Percentiles rank a stretch among this genome's conserved stretches.
These are phyloP conservation scores for Parsonsia alboflavescens DNA, from an alignment of 257 asterid species.

Conservation along the genomic window DNA sequence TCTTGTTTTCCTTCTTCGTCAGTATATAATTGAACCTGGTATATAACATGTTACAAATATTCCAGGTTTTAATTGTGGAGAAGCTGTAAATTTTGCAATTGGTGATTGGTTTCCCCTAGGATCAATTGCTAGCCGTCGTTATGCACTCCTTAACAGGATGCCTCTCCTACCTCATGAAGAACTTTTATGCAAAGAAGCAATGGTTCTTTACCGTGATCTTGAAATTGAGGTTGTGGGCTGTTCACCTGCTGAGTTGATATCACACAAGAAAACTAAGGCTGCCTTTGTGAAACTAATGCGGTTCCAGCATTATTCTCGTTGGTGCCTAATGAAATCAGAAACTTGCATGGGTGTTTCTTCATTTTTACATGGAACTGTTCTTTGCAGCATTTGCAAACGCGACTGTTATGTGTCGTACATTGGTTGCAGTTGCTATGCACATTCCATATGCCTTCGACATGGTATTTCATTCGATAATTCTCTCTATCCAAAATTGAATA, in stretches of 20 bases:
- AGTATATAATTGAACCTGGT: not conserved
- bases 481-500: not conserved
- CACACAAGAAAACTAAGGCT: constrained; percentile 47
- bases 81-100: constrained; percentile 92
- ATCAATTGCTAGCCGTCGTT: constrained; percentile 82
- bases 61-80: constrained; percentile 97
- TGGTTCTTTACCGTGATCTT: constrained; percentile 40
- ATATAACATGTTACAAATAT: not conserved
- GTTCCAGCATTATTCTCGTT: constrained; percentile 83
- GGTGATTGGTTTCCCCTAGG: constrained; percentile 98
- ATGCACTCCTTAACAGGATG: constrained; percentile 70
- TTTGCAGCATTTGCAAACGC: constrained; percentile 84
- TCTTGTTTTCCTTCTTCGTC: not conserved
- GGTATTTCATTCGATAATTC: constrained; percentile 35
- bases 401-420: constrained; percentile 84
- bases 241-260: constrained; percentile 41
- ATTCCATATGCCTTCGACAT: constrained; percentile 89
- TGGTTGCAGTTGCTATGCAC: constrained; percentile 67
- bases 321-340: constrained; percentile 59
- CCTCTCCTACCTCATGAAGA: constrained; percentile 97
- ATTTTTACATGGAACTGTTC: constrained; percentile 73
- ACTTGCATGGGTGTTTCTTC: constrained; percentile 43
- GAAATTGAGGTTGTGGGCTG: constrained; percentile 42
- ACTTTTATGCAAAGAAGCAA: constrained; percentile 95
- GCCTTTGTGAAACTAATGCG: constrained; percentile 74